phyloP scores from a whole-genome alignment of 495 filamentous ascomycete genomes.

The Aspergillus hancockii region DNA sequence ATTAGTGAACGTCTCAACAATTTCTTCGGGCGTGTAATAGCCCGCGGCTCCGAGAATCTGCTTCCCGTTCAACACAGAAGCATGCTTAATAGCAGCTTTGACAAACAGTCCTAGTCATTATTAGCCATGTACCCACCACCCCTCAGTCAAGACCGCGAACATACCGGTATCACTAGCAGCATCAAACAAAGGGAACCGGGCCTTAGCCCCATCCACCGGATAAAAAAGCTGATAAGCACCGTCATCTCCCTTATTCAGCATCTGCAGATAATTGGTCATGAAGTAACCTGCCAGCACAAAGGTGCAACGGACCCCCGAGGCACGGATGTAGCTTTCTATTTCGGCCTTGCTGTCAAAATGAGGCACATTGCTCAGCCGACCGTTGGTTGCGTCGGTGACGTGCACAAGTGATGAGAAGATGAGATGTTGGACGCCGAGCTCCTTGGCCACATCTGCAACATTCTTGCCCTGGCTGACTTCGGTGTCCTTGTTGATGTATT shows the following conservation, averaged over 20 bases:
- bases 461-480: slow-evolving; percentile 57
- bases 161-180: slow-evolving; percentile 53
- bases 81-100: slow-evolving; percentile 42
- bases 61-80: slow-evolving; percentile 25
- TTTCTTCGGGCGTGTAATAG: slow-evolving; percentile 48
- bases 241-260: slow-evolving; percentile 23
- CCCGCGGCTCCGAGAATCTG: slow-evolving; percentile 42
- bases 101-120: slow-evolving; percentile 41
- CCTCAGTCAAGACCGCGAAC: background rate
- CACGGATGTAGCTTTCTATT: slow-evolving; percentile 43
- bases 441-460: slow-evolving; percentile 50
- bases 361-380: slow-evolving; percentile 21
- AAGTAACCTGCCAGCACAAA: slow-evolving; percentile 61
- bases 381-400: slow-evolving; percentile 18
- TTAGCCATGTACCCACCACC: background rate
- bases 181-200: slow-evolving; percentile 55
- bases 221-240: slow-evolving; percentile 17
- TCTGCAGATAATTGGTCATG: slow-evolving; percentile 51
- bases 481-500: slow-evolving; percentile 10
- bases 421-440: slow-evolving; percentile 23
- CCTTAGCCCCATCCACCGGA: slow-evolving; percentile 21
- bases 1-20: slow-evolving; percentile 50
- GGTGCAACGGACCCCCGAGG: slow-evolving; percentile 46
- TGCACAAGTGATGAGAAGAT: slow-evolving; percentile 30
- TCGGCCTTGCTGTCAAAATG: slow-evolving; percentile 42